Evolutionary conservation across 768 basidiomycete genomes (phyloP).

Genomic region (Phaeotremella skinneri): DNA sequence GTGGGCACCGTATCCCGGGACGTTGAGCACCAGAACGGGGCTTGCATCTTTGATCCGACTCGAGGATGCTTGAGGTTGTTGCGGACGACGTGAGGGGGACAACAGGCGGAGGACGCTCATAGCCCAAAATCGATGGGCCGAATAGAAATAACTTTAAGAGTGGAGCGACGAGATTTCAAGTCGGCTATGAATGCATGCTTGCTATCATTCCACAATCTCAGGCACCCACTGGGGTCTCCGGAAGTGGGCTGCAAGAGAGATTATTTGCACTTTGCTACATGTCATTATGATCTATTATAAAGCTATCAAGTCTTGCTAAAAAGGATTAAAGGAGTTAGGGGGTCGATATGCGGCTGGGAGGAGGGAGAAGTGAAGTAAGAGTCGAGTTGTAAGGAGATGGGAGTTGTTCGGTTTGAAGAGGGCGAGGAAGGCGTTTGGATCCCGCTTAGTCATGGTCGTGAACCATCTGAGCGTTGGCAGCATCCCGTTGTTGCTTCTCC

Average conservation of each 20-base stretch:
- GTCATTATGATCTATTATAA: too few relatives aligned
- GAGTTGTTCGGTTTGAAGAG: not conserved
- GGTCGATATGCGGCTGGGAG: too few relatives aligned
- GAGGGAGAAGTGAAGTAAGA: too few relatives aligned
- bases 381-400: not conserved
- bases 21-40: constrained; percentile 9
- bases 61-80: not conserved
- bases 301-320: too few relatives aligned
- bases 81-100: not conserved
- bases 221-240: too few relatives aligned
- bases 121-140: not conserved
- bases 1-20: constrained; percentile 16
- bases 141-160: not conserved
- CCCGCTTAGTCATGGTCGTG: not conserved
- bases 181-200: too few relatives aligned
- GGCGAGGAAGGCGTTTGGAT: not conserved
- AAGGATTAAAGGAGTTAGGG: too few relatives aligned
- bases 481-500: not conserved
- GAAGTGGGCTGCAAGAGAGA: too few relatives aligned
- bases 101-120: not conserved
- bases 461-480: not conserved
- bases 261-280: too few relatives aligned
- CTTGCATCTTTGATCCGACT: not conserved
- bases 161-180: too few relatives aligned
- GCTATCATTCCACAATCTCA: too few relatives aligned